These are phyloP conservation scores for Neonothopanus nambi DNA, from an alignment of 1,284 basidiomycete genomes.

Conservation along the genomic window DNA sequence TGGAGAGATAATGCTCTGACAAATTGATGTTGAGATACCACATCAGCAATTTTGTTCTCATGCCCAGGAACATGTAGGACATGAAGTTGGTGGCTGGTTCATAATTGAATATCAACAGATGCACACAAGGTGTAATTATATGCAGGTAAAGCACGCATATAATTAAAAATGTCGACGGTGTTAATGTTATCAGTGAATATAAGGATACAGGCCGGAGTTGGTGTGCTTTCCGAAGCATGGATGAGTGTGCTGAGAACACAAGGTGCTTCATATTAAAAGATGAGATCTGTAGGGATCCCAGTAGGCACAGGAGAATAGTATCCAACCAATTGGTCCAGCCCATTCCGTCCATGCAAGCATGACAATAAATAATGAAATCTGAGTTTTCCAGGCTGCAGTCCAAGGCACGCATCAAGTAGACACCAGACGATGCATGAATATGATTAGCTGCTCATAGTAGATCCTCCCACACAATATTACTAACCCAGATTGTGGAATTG, in stretches of 20 bases:
- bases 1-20: neutral
- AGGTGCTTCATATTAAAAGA: neutral
- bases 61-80: slow-evolving; percentile 26
- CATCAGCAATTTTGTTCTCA: slow-evolving; percentile 27
- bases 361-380: neutral
- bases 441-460: neutral
- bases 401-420: neutral
- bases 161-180: slow-evolving; percentile 25
- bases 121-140: slow-evolving; percentile 24
- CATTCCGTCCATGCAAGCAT: slow-evolving; percentile 5
- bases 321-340: slow-evolving; percentile 5
- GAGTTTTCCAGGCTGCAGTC: neutral
- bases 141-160: slow-evolving; percentile 12
- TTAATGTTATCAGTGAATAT: slow-evolving; percentile 29
- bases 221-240: no score
- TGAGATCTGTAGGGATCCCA: neutral
- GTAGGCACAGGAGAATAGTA: neutral
- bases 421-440: neutral
- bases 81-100: slow-evolving; percentile 13
- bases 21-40: slow-evolving; percentile 21
- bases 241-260: neutral
- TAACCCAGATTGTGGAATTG: slow-evolving; percentile 27
- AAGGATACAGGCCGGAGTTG: slow-evolving; percentile 1
- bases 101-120: slow-evolving; percentile 19
- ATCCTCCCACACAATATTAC: slow-evolving; percentile 8